phyloP scores from a whole-genome alignment of 495 filamentous ascomycete species.

The Trichoderma orchidacearum region DNA sequence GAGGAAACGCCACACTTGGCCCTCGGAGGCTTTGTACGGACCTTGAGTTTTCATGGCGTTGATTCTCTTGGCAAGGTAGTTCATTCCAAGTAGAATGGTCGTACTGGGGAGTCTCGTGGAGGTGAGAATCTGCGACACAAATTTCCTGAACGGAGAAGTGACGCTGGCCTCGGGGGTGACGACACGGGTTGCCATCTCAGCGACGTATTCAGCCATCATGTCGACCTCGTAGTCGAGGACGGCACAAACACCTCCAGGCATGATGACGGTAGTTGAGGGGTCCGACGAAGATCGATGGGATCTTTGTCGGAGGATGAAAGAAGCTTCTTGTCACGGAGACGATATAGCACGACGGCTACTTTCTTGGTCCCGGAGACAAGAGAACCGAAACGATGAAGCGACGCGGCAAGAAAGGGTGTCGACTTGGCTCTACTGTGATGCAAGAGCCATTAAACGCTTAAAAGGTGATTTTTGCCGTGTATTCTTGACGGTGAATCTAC shows the following conservation, averaged over 20 bases:
- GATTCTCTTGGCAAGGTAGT: conserved; percentile 76
- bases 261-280: conserved; percentile 7
- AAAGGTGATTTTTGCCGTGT: background rate
- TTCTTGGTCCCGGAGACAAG: background rate
- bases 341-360: background rate
- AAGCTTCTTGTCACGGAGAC: conserved; percentile 1
- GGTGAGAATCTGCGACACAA: conserved; percentile 83
- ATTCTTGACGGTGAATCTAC: background rate
- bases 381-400: background rate
- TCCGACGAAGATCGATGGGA: conserved; percentile 3
- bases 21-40: conserved; percentile 44
- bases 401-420: background rate
- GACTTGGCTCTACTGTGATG: background rate
- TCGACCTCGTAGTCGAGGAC: conserved; percentile 99
- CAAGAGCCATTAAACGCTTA: conserved; percentile 1
- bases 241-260: conserved; percentile 79
- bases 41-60: conserved; percentile 51
- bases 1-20: conserved; percentile 80
- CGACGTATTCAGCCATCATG: conserved; percentile 94
- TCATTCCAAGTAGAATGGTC: conserved; percentile 85
- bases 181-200: conserved; percentile 77
- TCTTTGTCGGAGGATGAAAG: conserved; percentile 1
- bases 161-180: conserved; percentile 53
- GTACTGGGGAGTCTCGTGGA: conserved; percentile 91
- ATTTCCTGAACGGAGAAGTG: conserved; percentile 78